Evolutionary conservation across 2,329 filamentous ascomycete genomes (phyloP).

Genomic region (Macroventuria anomochaeta): DNA sequence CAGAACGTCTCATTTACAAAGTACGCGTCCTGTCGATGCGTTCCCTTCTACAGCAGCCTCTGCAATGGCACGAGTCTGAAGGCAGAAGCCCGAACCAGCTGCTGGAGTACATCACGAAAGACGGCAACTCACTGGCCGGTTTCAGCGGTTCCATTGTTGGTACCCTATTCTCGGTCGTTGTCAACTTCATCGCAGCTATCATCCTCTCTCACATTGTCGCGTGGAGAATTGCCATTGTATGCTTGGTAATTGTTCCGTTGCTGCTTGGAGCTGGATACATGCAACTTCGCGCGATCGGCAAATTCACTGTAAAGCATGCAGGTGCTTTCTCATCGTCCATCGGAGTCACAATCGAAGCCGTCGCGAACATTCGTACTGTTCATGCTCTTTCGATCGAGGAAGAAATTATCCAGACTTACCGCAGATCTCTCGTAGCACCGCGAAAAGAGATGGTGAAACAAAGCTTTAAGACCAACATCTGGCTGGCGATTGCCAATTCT

Average conservation of each 20-base stretch:
- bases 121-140: constrained; percentile 70
- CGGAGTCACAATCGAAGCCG: constrained; percentile 59
- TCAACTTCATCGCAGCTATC: constrained; percentile 73
- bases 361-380: constrained; percentile 60
- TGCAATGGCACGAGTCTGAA: constrained; percentile 74
- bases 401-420: constrained; percentile 55
- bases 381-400: constrained; percentile 60
- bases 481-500: constrained; percentile 66
- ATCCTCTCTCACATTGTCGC: constrained; percentile 73
- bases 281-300: constrained; percentile 67
- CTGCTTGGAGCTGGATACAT: constrained; percentile 73
- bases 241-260: constrained; percentile 71
- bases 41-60: constrained; percentile 69
- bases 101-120: constrained; percentile 72
- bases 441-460: constrained; percentile 58
- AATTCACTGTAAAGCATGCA: constrained; percentile 62
- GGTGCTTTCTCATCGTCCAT: constrained; percentile 60
- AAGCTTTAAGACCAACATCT: constrained; percentile 62
- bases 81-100: constrained; percentile 67
- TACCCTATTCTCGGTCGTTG: constrained; percentile 69
- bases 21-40: constrained; percentile 70
- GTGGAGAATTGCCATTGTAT: constrained; percentile 78
- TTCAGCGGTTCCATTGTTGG: constrained; percentile 75
- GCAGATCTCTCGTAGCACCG: constrained; percentile 54
- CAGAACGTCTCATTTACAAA: constrained; percentile 69